Evolutionary conservation across 2,329 filamentous ascomycete species (phyloP).

Genomic region (Plenodomus biglobosus): DNA sequence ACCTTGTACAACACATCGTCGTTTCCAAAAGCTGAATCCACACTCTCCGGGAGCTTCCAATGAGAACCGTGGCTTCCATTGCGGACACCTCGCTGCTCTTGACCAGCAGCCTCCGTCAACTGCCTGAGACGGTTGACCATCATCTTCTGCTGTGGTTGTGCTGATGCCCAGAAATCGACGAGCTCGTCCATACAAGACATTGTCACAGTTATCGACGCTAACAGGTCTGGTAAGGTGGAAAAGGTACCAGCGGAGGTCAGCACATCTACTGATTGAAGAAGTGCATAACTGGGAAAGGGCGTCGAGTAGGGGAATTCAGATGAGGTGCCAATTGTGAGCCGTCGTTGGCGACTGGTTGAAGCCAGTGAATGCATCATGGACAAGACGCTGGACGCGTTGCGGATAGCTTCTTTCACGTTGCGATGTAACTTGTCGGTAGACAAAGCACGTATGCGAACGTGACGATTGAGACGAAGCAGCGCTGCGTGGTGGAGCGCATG

Average conservation of each 20-base stretch:
- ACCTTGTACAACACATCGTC: conserved; percentile 50
- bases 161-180: conserved; percentile 61
- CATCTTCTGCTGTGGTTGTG: conserved; percentile 53
- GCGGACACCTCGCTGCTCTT: conserved; percentile 36
- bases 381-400: conserved; percentile 33
- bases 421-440: conserved; percentile 32
- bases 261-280: conserved; percentile 67
- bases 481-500: conserved; percentile 68
- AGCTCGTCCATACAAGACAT: conserved; percentile 60
- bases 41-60: conserved; percentile 39
- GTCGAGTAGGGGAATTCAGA: conserved; percentile 49
- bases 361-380: conserved; percentile 39
- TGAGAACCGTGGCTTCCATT: conserved; percentile 39
- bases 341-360: conserved; percentile 28
- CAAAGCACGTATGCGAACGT: conserved; percentile 45
- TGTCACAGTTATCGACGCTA: conserved; percentile 58
- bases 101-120: conserved; percentile 46
- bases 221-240: conserved; percentile 51
- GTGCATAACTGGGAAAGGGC: conserved; percentile 63
- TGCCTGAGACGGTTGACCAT: conserved; percentile 52
- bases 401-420: conserved; percentile 36
- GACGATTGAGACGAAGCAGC: conserved; percentile 65
- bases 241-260: conserved; percentile 60
- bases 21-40: conserved; percentile 47
- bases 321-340: conserved; percentile 25